Percentiles rank a stretch among this genome's conserved stretches.
These are phyloP conservation scores for Diplodia mutila DNA, from an alignment of 2,329 filamentous ascomycete species.

Conservation along the genomic window DNA sequence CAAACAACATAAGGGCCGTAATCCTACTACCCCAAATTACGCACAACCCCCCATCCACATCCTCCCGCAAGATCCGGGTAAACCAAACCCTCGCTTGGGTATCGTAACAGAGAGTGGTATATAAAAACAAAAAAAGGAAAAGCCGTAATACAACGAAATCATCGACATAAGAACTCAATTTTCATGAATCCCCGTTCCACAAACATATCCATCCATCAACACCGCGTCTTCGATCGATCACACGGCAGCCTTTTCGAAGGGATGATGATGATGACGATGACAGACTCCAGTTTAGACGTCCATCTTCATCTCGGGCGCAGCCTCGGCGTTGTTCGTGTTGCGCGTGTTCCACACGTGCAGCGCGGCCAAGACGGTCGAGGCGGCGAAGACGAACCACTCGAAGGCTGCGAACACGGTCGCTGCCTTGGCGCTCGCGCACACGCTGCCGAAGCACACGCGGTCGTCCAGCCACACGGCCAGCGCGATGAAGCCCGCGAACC, in stretches of 20 bases:
- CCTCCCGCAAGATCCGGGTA: neutral
- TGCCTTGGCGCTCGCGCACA: conserved; percentile 66
- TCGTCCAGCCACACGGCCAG: conserved; percentile 68
- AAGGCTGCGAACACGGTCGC: conserved; percentile 69
- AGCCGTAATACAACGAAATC: neutral
- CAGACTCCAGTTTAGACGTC: neutral
- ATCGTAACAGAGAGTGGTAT: neutral
- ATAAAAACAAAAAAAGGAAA: neutral
- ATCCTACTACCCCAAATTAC: neutral
- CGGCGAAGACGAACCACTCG: conserved; percentile 61
- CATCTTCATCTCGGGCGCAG: conserved; percentile 43
- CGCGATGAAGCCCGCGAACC: conserved; percentile 85
- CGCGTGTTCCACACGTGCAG: conserved; percentile 52
- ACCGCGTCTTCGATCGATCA: neutral
- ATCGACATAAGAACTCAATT: neutral
- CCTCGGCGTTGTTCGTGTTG: conserved; percentile 36
- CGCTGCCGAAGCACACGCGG: conserved; percentile 57
- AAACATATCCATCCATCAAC: neutral
- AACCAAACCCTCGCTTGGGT: neutral
- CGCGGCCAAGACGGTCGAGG: conserved; percentile 54
- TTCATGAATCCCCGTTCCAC: neutral
- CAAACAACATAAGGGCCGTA: neutral
- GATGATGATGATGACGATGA: neutral
- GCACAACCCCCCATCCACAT: neutral
- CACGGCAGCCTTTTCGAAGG: neutral